Evolutionary conservation across 345 rosid genomes (phyloP), one percentile per base, ranked within the genome.

Genomic region (Pelargonium nanum): DNA sequence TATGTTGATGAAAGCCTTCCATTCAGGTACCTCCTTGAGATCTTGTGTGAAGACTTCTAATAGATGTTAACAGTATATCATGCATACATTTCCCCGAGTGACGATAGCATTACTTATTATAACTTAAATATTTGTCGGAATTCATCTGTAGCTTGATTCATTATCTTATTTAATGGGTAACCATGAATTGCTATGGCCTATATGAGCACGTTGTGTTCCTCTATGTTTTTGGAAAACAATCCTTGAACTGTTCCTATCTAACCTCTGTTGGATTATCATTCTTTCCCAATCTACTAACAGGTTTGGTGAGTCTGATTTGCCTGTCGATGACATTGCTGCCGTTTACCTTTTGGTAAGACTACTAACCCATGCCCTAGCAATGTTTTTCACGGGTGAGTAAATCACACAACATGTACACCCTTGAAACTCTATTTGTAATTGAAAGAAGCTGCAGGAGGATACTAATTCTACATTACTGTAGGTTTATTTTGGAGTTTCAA

Each of bases 301-400:
- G 72, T 82, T 92, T 63, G 97, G 98, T 61, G 97, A 75, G 70
- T 77, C 85, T 45, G 96, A 92, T 78, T 79, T 92, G 75, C 98
- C 98, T 22, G 62, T 92, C 57, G 97, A 92, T 68, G 97, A 92
- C 69, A 85, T 92, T 71, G 98, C 98, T 76, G 98, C 97, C 40
- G 98, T 87, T 60, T 87, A 72, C 80, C 95, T 92, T 71, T 67
- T 92, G 89, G 98, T 92, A 84, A 65, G 72, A 10, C 17, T 48
- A 40, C 20, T 9, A 4, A 10, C 52, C n/a, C 52, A 5, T 48
- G 10, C 52, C 4, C 19, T 48, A 2, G 12, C n/a, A 48, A 48
- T 48, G 52, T 48, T 4, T 48, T 48, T n/a, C n/a, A 2, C 25
- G 20, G 6, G 45, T 34, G 45, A 34, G 15, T 40, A 22, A 20